Evolutionary conservation across 2,329 filamentous ascomycete genomes (phyloP).

Genomic region (Aspergillus sp.): DNA sequence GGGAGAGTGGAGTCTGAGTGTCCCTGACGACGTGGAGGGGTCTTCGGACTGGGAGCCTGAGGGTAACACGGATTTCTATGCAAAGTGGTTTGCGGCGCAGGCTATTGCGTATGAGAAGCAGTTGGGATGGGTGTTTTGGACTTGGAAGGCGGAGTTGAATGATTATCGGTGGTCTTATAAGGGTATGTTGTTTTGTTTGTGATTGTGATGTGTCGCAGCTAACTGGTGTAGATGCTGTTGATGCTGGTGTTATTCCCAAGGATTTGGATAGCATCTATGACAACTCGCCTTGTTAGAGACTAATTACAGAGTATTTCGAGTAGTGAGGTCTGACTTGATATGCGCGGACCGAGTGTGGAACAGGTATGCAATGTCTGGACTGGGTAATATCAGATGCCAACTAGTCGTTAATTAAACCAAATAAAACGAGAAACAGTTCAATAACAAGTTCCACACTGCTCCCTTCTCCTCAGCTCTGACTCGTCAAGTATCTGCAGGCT

Average conservation of each 20-base stretch:
- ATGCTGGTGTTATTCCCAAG: slow-evolving; percentile 41
- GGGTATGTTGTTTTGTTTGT: slow-evolving; percentile 15
- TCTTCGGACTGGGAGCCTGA: slow-evolving; percentile 45
- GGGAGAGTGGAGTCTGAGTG: slow-evolving; percentile 59
- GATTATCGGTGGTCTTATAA: slow-evolving; percentile 33
- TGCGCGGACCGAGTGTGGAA: too few species aligned
- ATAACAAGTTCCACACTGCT: too few species aligned
- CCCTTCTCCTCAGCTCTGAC: too few species aligned
- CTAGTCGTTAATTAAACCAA: too few species aligned
- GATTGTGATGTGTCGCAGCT: slow-evolving; percentile 46
- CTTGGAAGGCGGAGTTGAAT: slow-evolving; percentile 55
- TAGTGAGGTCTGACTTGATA: too few species aligned
- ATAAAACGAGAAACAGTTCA: too few species aligned
- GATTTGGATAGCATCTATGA: slow-evolving; percentile 23
- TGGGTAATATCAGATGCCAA: too few species aligned
- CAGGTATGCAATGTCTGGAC: too few species aligned
- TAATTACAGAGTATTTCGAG: too few species aligned
- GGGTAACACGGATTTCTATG: slow-evolving; percentile 54
- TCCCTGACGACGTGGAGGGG: slow-evolving; percentile 51
- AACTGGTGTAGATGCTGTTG: slow-evolving; percentile 42
- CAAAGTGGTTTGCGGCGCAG: slow-evolving; percentile 58
- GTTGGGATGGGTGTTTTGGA: slow-evolving; percentile 60
- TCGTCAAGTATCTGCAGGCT: too few species aligned
- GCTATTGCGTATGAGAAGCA: slow-evolving; percentile 55
- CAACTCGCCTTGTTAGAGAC: slow-evolving; percentile 4